Conservation (phyloP, 2,329 filamentous ascomycete species). For the Talaromyces sp. region DNA sequence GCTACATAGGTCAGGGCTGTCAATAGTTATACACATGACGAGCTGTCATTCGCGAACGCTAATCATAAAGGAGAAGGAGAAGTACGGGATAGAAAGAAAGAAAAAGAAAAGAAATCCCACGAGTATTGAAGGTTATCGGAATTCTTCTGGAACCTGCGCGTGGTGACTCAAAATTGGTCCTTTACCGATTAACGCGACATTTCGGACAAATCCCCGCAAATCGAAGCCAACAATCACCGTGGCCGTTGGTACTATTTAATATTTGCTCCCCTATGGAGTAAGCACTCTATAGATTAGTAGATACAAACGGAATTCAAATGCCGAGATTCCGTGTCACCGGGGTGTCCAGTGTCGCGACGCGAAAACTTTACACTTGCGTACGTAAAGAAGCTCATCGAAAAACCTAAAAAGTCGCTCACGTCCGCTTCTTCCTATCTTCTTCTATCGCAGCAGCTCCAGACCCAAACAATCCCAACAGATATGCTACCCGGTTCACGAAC, state of each 20-base stretch:
- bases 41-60: too few species aligned
- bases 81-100: background rate
- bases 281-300: background rate
- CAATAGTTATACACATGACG: too few species aligned
- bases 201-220: background rate
- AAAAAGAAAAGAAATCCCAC: background rate
- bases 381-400: too few species aligned
- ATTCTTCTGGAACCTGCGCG: too few species aligned
- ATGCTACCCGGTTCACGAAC: conserved; percentile 52
- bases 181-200: background rate
- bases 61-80: too few species aligned
- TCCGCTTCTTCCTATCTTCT: conserved; percentile 13
- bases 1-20: too few species aligned
- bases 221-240: too few species aligned
- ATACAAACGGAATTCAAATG: background rate
- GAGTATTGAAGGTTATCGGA: background rate
- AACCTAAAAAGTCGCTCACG: background rate
- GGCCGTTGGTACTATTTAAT: background rate
- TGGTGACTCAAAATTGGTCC: background rate
- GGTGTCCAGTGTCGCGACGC: too few species aligned
- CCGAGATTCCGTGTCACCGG: background rate
- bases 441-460: conserved; percentile 19
- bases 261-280: too few species aligned
- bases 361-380: background rate
- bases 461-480: conserved; percentile 58